These are phyloP conservation scores for Alternaria arbusti DNA, from an alignment of 2,329 filamentous ascomycete genomes.

Conservation along the genomic window DNA sequence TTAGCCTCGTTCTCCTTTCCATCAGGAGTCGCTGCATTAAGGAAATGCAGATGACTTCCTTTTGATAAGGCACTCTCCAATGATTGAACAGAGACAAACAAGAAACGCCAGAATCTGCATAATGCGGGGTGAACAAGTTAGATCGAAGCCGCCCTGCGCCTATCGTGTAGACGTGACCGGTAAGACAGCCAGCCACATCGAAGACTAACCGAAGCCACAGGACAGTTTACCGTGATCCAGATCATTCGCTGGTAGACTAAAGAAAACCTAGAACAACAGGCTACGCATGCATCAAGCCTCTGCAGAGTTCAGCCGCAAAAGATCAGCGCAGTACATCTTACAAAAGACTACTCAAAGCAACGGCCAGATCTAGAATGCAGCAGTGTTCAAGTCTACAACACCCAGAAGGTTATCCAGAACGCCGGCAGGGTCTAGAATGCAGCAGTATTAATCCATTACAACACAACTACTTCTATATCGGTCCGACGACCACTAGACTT, in stretches of 20 bases:
- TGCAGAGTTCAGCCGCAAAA: neutral
- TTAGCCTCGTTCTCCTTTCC: neutral
- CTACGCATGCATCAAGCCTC: neutral
- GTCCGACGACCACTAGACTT: too few species aligned
- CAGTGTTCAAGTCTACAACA: neutral
- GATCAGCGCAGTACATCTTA: neutral
- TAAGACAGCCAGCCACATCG: slow-evolving; percentile 1
- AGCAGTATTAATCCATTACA: neutral
- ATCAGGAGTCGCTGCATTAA: neutral
- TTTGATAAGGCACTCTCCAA: neutral
- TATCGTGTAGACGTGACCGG: neutral
- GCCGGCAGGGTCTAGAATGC: neutral
- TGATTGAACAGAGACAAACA: neutral
- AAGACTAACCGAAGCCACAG: neutral
- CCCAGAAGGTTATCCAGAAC: neutral
- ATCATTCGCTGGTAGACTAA: neutral
- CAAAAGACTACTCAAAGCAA: neutral
- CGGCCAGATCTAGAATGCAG: neutral
- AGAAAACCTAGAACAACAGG: neutral
- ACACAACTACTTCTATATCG: neutral
- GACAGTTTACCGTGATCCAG: neutral
- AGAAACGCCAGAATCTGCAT: neutral
- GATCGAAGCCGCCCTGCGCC: neutral
- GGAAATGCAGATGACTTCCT: neutral
- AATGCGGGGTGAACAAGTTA: neutral